These are phyloP conservation scores for Lecanicillium sp. DNA, from an alignment of 2,329 filamentous ascomycete genomes.

Conservation along the genomic window DNA sequence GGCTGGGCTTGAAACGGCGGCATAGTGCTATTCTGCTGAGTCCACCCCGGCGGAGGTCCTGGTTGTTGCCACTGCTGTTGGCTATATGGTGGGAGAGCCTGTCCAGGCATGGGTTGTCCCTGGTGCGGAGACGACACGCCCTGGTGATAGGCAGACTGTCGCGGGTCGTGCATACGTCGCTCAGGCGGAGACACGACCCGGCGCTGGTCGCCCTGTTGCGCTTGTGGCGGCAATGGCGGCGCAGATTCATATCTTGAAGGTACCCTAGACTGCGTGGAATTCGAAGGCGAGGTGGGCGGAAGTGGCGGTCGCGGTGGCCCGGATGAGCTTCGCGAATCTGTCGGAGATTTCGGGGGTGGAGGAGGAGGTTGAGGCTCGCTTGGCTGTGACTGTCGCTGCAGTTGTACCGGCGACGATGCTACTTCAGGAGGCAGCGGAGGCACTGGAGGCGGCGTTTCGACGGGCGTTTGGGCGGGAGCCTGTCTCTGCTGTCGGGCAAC, in stretches of 20 bases:
- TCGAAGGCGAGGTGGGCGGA: constrained; percentile 14
- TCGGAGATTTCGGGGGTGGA: constrained; percentile 47
- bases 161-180: neutral
- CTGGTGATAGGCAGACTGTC: constrained; percentile 4
- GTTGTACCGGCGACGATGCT: constrained; percentile 30
- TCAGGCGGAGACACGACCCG: neutral
- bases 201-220: constrained; percentile 8
- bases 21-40: constrained; percentile 10
- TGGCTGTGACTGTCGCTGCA: constrained; percentile 20
- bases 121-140: neutral
- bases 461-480: constrained; percentile 23
- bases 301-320: constrained; percentile 22
- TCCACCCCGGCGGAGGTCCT: constrained; percentile 16
- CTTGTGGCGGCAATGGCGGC: constrained; percentile 34
- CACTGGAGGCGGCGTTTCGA: constrained; percentile 53
- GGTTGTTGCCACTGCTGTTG: constrained; percentile 14
- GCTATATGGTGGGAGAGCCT: constrained; percentile 14
- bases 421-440: constrained; percentile 65
- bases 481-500: constrained; percentile 59
- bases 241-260: constrained; percentile 40
- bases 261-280: constrained; percentile 12
- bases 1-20: constrained; percentile 9
- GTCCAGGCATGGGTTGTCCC: neutral
- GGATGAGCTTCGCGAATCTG: constrained; percentile 16
- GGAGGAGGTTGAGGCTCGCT: constrained; percentile 33